Conservation (phyloP, 805 yeast genomes). For the Kregervanrija pseudodelftensis region DNA sequence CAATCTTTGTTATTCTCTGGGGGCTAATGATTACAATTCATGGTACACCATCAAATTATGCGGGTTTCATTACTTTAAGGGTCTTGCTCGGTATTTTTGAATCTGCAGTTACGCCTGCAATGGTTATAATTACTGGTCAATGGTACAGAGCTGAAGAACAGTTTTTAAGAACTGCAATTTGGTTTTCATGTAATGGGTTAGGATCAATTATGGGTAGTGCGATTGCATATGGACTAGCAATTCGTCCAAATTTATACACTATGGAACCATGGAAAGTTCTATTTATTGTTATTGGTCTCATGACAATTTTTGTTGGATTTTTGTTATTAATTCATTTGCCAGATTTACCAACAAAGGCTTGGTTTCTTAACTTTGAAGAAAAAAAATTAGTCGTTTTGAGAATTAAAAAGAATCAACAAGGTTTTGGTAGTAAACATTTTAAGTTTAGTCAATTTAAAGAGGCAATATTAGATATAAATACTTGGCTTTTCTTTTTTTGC, state of each 20-base stretch:
- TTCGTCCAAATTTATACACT: slow-evolving; percentile 17
- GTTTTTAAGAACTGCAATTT: slow-evolving; percentile 17
- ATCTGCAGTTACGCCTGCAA: slow-evolving; percentile 30
- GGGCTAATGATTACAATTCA: slow-evolving; percentile 39
- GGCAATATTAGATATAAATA: slow-evolving; percentile 25
- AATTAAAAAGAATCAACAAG: slow-evolving; percentile 23
- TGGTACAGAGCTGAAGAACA: slow-evolving; percentile 31
- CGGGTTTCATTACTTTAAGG: slow-evolving; percentile 40
- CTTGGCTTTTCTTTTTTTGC: slow-evolving; percentile 35
- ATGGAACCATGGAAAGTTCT: slow-evolving; percentile 26
- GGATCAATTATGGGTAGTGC: slow-evolving; percentile 26
- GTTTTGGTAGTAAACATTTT: slow-evolving; percentile 26
- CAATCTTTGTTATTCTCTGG: slow-evolving; percentile 33
- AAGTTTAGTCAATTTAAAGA: slow-evolving; percentile 23
- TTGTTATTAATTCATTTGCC: slow-evolving; percentile 25
- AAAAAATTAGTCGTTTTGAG: slow-evolving; percentile 28
- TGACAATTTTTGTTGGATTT: slow-evolving; percentile 28
- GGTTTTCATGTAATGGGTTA: slow-evolving; percentile 18
- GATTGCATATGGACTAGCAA: slow-evolving; percentile 28
- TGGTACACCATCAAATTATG: slow-evolving; percentile 38
- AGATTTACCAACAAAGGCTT: slow-evolving; percentile 28
- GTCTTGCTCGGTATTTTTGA: slow-evolving; percentile 42
- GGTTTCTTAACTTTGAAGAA: slow-evolving; percentile 31
- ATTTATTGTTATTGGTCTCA: slow-evolving; percentile 28
- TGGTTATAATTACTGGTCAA: slow-evolving; percentile 24